Conservation (phyloP, 2,329 filamentous ascomycete genomes). For the Hypoxylon sp. region DNA sequence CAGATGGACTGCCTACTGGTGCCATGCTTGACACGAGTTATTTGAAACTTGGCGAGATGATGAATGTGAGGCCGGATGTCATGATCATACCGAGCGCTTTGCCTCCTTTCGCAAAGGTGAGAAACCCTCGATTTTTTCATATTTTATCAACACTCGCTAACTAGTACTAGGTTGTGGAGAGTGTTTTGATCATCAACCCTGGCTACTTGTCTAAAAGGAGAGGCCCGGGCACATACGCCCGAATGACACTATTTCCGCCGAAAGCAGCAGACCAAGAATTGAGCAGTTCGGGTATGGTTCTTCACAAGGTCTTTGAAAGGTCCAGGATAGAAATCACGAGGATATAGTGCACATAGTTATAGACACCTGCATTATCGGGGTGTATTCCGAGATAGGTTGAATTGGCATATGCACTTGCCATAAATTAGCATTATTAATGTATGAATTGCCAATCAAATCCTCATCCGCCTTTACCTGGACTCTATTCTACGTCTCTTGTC, state of each 20-base stretch:
- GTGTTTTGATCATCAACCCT: conserved; percentile 89
- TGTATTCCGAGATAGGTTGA: background rate
- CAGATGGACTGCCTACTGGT: conserved; percentile 70
- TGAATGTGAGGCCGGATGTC: conserved; percentile 85
- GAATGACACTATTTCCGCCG: conserved; percentile 77
- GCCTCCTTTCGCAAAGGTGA: conserved; percentile 87
- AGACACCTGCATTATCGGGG: background rate
- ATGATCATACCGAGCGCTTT: conserved; percentile 83
- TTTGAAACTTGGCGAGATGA: conserved; percentile 88
- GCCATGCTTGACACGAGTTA: conserved; percentile 85
- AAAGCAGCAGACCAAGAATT: conserved; percentile 65
- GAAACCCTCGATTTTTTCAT: conserved; percentile 38
- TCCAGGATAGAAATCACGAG: conserved; percentile 86
- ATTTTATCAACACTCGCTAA: conserved; percentile 14
- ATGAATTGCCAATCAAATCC: conserved; percentile 25
- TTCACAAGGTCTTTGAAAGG: conserved; percentile 81
- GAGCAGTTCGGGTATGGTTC: conserved; percentile 64
- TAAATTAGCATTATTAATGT: conserved; percentile 28
- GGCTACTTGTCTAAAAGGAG: conserved; percentile 85
- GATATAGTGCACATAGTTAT: conserved; percentile 63
- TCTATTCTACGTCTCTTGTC: conserved; percentile 70
- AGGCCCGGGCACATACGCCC: conserved; percentile 85
- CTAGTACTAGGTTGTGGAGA: conserved; percentile 78
- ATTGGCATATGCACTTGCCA: conserved; percentile 33
- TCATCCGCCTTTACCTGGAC: conserved; percentile 45